These are phyloP conservation scores for Pseudonectria buxi DNA, from an alignment of 2,329 filamentous ascomycete species.

Conservation along the genomic window DNA sequence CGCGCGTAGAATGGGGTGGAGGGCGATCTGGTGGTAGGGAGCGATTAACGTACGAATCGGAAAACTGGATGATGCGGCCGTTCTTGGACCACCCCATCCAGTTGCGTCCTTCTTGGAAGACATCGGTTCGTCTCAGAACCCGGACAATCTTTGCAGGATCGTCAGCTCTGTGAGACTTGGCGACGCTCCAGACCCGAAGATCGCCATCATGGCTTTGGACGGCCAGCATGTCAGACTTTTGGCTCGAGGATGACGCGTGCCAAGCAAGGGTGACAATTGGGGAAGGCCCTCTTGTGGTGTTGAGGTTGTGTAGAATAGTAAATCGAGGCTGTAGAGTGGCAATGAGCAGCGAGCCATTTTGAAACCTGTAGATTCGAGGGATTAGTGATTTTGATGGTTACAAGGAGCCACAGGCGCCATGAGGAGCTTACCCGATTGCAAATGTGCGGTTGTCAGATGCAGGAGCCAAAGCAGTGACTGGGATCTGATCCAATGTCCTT, in stretches of 20 bases:
- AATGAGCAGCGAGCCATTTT: conserved; percentile 89
- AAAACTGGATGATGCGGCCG: conserved; percentile 87
- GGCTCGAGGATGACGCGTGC: conserved; percentile 93
- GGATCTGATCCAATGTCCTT: conserved; percentile 83
- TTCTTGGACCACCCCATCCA: conserved; percentile 99
- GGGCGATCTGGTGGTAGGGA: conserved; percentile 13
- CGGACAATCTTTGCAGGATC: conserved; percentile 85
- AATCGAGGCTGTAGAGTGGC: conserved; percentile 86
- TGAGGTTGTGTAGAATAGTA: conserved; percentile 87
- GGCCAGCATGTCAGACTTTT: conserved; percentile 97
- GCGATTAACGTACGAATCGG: conserved; percentile 65
- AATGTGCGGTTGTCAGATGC: conserved; percentile 87
- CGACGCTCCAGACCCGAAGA: conserved; percentile 90
- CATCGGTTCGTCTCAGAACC: conserved; percentile 74
- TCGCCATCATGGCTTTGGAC: conserved; percentile 90
- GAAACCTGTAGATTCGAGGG: conserved; percentile 61
- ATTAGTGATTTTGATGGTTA: conserved; percentile 6
- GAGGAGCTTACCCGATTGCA: conserved; percentile 73
- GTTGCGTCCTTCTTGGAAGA: conserved; percentile 67
- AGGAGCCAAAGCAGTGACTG: conserved; percentile 88
- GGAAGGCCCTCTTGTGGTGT: conserved; percentile 75
- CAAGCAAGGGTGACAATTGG: conserved; percentile 82
- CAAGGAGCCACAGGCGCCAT: background rate
- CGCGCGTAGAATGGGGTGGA: conserved; percentile 35
- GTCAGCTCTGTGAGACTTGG: conserved; percentile 65